Base-by-base conservation (phyloP, 1,139 yeast species). In the Komagataea norvegica region DNA sequence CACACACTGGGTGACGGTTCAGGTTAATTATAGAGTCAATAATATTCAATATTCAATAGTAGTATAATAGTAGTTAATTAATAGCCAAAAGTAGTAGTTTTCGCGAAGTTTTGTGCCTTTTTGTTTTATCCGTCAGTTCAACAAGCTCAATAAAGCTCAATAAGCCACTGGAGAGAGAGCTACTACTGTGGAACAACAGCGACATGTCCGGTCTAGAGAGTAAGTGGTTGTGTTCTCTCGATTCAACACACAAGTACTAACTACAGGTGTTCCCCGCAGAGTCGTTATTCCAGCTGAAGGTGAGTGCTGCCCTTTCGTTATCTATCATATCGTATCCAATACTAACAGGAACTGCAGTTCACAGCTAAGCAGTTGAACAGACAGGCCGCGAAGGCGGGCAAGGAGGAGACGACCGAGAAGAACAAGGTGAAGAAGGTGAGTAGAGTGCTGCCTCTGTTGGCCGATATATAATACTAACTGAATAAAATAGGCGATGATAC, bases 311-410 rank as follows among this genome's bases (percentile, higher is more conserved):
- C 29, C 17, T 20, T n/a, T n/a, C n/a, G n/a, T n/a, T n/a, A n/a
- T n/a, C n/a, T n/a, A n/a, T n/a, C n/a, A n/a, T n/a, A n/a, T n/a
- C 32, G 25, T 29, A 25, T 25, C 40, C 6, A 6, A 14, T 33
- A 40, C 44, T 44, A 40, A 34, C 42, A 7, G 10, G 6, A 8
- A n/a, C 15, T 17, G 54, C 64, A 85, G 68, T 91, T 91, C 62
- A 91, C 98, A 3, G 93, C 97, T 3, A 93, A 91, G 60, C 95
- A 85, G 66, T 72, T 93, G 43, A 85, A 79, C 55, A 74, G 89
- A 55, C 98, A 93, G 62, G 91, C 97, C 3, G 71, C 80, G 24
- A 84, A 83, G 57, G 91, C 97, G 1, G 87, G 88, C 6, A 89
- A 88, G 57, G 98, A 91, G 57, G 95, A 87, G 57, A 77, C 78